Percentiles rank a stretch among this genome's conserved stretches.
These are phyloP conservation scores for Boechera stricta DNA, from an alignment of 345 rosid genomes.

Conservation along the genomic window DNA sequence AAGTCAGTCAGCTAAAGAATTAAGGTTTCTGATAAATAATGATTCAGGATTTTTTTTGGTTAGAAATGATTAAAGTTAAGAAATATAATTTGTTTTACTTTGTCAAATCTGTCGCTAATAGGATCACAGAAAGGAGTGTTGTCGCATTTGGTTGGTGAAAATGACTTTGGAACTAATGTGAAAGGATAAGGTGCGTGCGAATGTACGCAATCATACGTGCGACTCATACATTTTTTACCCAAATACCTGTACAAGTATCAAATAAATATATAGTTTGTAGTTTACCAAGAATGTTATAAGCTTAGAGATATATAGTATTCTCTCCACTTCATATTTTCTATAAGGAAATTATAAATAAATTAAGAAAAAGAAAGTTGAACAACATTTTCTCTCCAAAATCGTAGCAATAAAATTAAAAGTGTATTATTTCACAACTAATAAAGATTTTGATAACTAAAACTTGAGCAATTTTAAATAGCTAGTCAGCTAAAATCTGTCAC, in stretches of 20 bases:
- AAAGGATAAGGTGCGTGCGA: conserved; percentile 42
- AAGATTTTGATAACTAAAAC: too few species aligned
- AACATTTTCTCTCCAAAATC: too few species aligned
- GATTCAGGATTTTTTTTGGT: conserved; percentile 1
- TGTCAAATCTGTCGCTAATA: conserved; percentile 33
- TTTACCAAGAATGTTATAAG: not conserved
- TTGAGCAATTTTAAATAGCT: too few species aligned
- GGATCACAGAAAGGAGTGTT: conserved; percentile 30
- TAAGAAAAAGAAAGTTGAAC: too few species aligned
- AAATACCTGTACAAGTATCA: conserved; percentile 21
- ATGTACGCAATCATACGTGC: conserved; percentile 46
- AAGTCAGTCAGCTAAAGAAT: conserved; percentile 7
- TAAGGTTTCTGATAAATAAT: not conserved
- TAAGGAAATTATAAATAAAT: not conserved
- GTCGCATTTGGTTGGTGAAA: conserved; percentile 46
- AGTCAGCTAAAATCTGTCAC: not conserved
- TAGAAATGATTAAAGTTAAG: conserved; percentile 34
- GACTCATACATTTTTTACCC: conserved; percentile 27
- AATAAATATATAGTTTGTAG: conserved; percentile 4
- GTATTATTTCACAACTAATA: too few species aligned
- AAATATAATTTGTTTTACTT: conserved; percentile 21
- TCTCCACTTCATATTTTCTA: not conserved
- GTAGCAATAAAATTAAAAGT: too few species aligned
- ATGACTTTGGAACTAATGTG: conserved; percentile 47
- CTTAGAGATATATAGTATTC: not conserved